phyloP scores from a whole-genome alignment of 1,284 basidiomycete species.

The Athelia sp. region DNA sequence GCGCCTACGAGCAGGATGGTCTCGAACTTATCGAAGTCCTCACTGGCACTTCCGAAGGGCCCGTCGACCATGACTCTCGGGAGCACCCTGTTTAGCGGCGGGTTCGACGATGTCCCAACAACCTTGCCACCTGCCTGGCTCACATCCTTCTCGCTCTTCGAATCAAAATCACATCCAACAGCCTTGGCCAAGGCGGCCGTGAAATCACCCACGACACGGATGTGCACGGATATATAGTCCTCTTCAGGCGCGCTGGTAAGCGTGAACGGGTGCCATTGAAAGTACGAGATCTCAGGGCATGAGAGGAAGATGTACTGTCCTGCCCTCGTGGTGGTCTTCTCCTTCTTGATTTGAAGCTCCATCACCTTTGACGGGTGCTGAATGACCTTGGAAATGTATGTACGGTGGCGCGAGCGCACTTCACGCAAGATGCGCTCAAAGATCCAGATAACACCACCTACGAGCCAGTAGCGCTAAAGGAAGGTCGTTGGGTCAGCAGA shows the following conservation, averaged over 20 bases:
- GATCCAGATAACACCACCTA: slow-evolving; percentile 83
- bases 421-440: slow-evolving; percentile 84
- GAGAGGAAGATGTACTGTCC: slow-evolving; percentile 88
- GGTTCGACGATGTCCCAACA: slow-evolving; percentile 50
- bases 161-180: slow-evolving; percentile 79
- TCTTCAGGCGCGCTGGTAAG: slow-evolving; percentile 87
- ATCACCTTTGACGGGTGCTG: slow-evolving; percentile 88
- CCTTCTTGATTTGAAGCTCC: slow-evolving; percentile 93
- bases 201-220: slow-evolving; percentile 85
- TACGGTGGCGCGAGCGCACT: slow-evolving; percentile 80
- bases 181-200: slow-evolving; percentile 74
- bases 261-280: slow-evolving; percentile 94
- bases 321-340: slow-evolving; percentile 72
- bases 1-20: slow-evolving; percentile 82
- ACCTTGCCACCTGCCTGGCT: slow-evolving; percentile 48
- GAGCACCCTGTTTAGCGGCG: slow-evolving; percentile 64
- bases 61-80: slow-evolving; percentile 90
- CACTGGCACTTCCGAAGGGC: slow-evolving; percentile 80
- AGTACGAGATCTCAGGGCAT: slow-evolving; percentile 86
- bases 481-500: background rate
- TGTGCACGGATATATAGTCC: slow-evolving; percentile 87
- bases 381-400: slow-evolving; percentile 89
- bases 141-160: slow-evolving; percentile 43
- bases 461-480: slow-evolving; percentile 80
- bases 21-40: slow-evolving; percentile 85